Evolutionary conservation across 768 basidiomycete genomes (phyloP).

Genomic region (Mycena sanguinolenta): DNA sequence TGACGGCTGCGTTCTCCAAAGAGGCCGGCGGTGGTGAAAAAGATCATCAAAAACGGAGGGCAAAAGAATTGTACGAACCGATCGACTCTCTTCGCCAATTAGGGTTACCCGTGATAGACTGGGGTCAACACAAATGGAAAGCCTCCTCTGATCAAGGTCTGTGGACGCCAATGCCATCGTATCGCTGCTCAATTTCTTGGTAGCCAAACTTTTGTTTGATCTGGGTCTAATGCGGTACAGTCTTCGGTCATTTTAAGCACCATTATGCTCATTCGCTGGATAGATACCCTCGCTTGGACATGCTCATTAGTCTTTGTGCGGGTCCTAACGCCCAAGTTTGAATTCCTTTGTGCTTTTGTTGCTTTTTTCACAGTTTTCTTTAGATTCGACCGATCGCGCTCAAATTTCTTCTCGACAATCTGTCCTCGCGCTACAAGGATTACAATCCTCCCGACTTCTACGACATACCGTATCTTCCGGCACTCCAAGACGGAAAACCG

Average conservation of each 20-base stretch:
- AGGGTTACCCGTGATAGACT: conserved; percentile 87
- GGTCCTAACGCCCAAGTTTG: conserved; percentile 58
- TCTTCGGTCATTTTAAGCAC: too few relatives aligned
- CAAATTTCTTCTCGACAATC: conserved; percentile 86
- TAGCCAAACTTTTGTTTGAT: conserved; percentile 85
- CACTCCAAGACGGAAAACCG: conserved; percentile 63
- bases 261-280: background rate
- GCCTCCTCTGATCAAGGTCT: conserved; percentile 88
- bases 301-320: conserved; percentile 78
- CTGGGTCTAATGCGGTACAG: conserved; percentile 70
- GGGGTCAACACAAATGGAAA: conserved; percentile 89
- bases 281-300: conserved; percentile 71
- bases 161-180: conserved; percentile 23
- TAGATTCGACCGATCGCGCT: conserved; percentile 72
- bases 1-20: conserved; percentile 84
- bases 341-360: background rate
- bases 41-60: conserved; percentile 54
- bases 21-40: conserved; percentile 53
- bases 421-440: conserved; percentile 67
- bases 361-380: background rate
- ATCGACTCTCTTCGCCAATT: conserved; percentile 76
- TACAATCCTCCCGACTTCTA: conserved; percentile 70
- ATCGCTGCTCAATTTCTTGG: conserved; percentile 11
- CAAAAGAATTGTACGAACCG: conserved; percentile 90
- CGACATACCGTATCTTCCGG: conserved; percentile 84